Percentiles rank a stretch among this genome's conserved stretches.
phyloP scores from a whole-genome alignment of 2,329 filamentous ascomycete genomes.

The Teratosphaeria zuluensis region DNA sequence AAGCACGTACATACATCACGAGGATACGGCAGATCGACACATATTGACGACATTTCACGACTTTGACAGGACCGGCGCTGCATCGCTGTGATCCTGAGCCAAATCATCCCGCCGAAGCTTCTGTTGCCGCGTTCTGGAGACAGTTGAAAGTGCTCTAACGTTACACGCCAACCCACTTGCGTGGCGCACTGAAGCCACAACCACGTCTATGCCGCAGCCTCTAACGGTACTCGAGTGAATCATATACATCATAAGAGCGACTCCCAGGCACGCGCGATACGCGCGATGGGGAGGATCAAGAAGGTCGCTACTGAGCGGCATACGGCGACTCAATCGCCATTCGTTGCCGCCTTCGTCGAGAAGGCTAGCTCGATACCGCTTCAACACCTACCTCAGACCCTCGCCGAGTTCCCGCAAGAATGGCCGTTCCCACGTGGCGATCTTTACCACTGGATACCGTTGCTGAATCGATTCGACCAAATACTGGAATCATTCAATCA shows the following conservation, averaged over 20 bases:
- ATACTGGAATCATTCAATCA: slow-evolving; percentile 74
- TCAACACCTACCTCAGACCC: slow-evolving; percentile 64
- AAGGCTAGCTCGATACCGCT: slow-evolving; percentile 59
- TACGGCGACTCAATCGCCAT: slow-evolving; percentile 62
- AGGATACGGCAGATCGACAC: not conserved
- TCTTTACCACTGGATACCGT: slow-evolving; percentile 93
- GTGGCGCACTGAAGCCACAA: not conserved
- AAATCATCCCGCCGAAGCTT: not conserved
- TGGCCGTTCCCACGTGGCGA: slow-evolving; percentile 96
- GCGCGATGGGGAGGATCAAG: slow-evolving; percentile 45
- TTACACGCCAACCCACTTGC: not conserved
- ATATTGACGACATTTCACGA: not conserved
- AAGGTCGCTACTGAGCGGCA: slow-evolving; percentile 46
- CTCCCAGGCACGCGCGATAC: not conserved
- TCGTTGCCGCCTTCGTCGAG: slow-evolving; percentile 71
- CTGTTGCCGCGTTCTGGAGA: not conserved
- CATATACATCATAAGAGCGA: not conserved
- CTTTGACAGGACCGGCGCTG: not conserved
- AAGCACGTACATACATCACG: not conserved
- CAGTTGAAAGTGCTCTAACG: not conserved
- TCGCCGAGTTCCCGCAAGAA: slow-evolving; percentile 71
- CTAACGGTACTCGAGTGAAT: not conserved
- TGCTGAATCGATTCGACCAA: slow-evolving; percentile 86
- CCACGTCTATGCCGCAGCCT: not conserved
- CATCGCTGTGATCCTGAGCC: not conserved